Evolutionary conservation across 108 stramenopile species (phyloP), one percentile per base, ranked within the genome.

Genomic region (Nitzschia sp.): DNA sequence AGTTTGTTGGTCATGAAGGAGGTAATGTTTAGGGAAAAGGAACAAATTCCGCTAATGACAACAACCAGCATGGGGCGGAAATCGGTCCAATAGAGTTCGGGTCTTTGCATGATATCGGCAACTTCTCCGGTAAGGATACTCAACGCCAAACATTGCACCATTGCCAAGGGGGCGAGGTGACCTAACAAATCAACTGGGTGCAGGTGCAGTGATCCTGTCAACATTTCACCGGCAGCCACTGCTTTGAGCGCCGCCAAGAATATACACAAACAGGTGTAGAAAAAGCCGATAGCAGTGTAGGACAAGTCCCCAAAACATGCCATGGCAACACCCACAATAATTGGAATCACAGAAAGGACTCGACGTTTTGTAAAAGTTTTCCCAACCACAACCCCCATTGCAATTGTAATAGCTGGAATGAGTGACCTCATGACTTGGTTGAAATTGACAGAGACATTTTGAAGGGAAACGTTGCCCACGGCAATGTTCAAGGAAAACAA

Each of bases 401-500:
- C 75, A 65, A 92, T 85, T 25, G 87, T 86, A 40, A 92, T 57
- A 0, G 86, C 87, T 10, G 91, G 91, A 38, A 89, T 87, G 9
- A 89, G 66, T 37, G 76, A 75, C 29, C 91, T 62, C 79, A 87
- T 78, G 0, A 91, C 90, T 80, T 95, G 94, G 63, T 95, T 95
- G 71, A 95, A 95, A 59, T 90, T 89, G 24, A 95, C 94, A 10
- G 90, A 88, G 6, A 92, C 91, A 72, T 86, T 63, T 22, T 75
- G 57, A 9, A 90, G 60, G 37, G 85, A 86, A 19, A 82, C 76
- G 70, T 95, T 95, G 12, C 94, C 94, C 48, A 95, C 80, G 71
- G 86, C 87, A 72, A 95, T 92, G 65, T 95, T 95, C 56, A 92
- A 80, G 15, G 83, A 78, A 69, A 95, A 95, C 25, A 95, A 71